Conservation (phyloP, 2,329 filamentous ascomycete species). For the Davidsoniella virescens region DNA sequence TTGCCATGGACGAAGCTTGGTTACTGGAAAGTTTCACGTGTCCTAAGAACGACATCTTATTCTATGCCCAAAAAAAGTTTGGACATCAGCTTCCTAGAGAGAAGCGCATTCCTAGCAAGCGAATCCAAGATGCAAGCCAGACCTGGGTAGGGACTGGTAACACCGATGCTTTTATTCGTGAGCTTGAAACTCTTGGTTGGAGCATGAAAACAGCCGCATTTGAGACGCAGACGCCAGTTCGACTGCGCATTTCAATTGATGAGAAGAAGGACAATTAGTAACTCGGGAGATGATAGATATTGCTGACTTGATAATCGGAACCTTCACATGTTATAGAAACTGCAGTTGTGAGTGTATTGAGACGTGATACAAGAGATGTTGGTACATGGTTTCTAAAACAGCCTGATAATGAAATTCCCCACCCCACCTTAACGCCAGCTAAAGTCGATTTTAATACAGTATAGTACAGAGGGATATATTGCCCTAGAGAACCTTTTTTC, state of each 20-base stretch:
- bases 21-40: slow-evolving; percentile 14
- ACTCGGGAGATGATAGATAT: no score
- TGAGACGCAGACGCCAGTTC: slow-evolving; percentile 23
- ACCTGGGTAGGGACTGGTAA: not conserved
- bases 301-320: no score
- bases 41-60: no score
- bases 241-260: slow-evolving; percentile 15
- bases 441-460: slow-evolving; percentile 15
- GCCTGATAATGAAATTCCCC: not conserved
- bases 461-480: slow-evolving; percentile 13
- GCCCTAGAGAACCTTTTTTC: not conserved
- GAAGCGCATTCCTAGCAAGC: no score
- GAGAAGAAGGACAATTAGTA: slow-evolving; percentile 7
- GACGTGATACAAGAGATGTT: no score
- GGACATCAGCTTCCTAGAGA: no score
- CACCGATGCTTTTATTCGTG: slow-evolving; percentile 17
- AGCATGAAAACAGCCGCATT: slow-evolving; percentile 21
- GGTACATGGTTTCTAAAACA: no score
- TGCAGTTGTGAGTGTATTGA: no score
- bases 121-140: no score
- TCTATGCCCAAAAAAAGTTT: no score
- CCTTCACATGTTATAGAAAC: no score
- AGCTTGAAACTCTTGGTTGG: slow-evolving; percentile 21
- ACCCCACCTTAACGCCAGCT: not conserved
- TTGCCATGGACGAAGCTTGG: slow-evolving; percentile 24